Conservation (phyloP, 1,139 yeast genomes). For the Hansenula lynferdii region DNA sequence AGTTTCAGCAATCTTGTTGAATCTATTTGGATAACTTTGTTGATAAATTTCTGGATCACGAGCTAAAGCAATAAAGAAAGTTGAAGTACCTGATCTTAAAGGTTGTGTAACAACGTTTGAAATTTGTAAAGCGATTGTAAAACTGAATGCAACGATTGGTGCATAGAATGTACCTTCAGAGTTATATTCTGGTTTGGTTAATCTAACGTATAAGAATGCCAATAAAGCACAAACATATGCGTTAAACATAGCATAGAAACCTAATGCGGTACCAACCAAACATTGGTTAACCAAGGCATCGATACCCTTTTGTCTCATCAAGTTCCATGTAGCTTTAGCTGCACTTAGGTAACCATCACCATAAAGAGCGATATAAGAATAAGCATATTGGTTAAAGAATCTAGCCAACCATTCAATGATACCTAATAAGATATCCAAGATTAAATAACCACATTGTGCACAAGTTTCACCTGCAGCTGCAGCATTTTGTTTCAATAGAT, state of each 20-base stretch:
- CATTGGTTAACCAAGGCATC: slow-evolving; percentile 86
- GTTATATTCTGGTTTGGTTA: slow-evolving; percentile 72
- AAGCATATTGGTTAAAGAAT: slow-evolving; percentile 90
- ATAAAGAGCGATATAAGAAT: slow-evolving; percentile 80
- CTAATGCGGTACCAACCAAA: slow-evolving; percentile 70
- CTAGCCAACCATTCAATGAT: slow-evolving; percentile 75
- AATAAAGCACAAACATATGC: slow-evolving; percentile 67
- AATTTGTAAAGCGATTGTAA: slow-evolving; percentile 73
- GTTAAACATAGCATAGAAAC: slow-evolving; percentile 65
- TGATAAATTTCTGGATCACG: slow-evolving; percentile 84
- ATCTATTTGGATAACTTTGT: slow-evolving; percentile 70
- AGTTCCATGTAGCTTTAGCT: slow-evolving; percentile 79
- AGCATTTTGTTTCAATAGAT: slow-evolving; percentile 47
- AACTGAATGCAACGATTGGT: slow-evolving; percentile 73
- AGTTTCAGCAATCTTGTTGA: slow-evolving; percentile 63
- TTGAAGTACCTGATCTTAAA: slow-evolving; percentile 75
- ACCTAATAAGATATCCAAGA: slow-evolving; percentile 56
- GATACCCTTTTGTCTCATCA: slow-evolving; percentile 75
- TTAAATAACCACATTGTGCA: slow-evolving; percentile 49
- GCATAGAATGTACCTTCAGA: slow-evolving; percentile 63
- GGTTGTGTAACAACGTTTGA: slow-evolving; percentile 69
- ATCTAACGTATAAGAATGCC: slow-evolving; percentile 64
- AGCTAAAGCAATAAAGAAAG: slow-evolving; percentile 83
- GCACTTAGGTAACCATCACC: slow-evolving; percentile 74
- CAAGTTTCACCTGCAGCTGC: slow-evolving; percentile 50